Evolutionary conservation across 805 yeast genomes (phyloP).

Genomic region (Deakozyma indianensis): DNA sequence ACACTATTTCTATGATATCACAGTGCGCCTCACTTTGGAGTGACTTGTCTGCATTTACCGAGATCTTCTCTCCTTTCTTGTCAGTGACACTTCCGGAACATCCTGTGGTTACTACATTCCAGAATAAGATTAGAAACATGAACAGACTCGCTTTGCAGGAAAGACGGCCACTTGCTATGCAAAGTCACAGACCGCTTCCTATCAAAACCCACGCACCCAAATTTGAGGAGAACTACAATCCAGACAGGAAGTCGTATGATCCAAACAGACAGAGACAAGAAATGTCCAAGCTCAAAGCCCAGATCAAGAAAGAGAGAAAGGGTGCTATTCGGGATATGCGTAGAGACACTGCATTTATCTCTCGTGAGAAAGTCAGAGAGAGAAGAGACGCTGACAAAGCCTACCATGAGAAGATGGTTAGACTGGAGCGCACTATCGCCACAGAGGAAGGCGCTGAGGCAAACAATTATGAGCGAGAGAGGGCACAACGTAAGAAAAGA

Average conservation of each 20-base stretch:
- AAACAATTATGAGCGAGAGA: conserved; percentile 83
- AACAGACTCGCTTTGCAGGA: conserved; percentile 32
- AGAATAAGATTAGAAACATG: conserved; percentile 34
- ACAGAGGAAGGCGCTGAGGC: conserved; percentile 93
- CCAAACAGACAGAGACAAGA: conserved; percentile 71
- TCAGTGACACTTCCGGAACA: conserved; percentile 16
- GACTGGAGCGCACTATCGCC: conserved; percentile 70
- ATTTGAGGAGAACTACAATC: conserved; percentile 91
- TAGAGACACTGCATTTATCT: conserved; percentile 73
- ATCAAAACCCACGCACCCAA: conserved; percentile 79
- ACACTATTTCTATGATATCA: conserved; percentile 6
- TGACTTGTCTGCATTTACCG: conserved; percentile 16
- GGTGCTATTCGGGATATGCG: conserved; percentile 79
- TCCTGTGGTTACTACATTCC: conserved; percentile 3
- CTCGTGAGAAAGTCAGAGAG: conserved; percentile 68
- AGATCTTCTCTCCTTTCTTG: conserved; percentile 14
- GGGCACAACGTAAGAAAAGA: conserved; percentile 34
- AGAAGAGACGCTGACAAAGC: conserved; percentile 62
- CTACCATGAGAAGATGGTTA: conserved; percentile 83
- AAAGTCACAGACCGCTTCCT: conserved; percentile 70
- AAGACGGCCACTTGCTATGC: conserved; percentile 63
- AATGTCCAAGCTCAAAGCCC: conserved; percentile 64
- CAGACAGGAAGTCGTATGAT: conserved; percentile 86
- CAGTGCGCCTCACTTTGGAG: conserved; percentile 17
- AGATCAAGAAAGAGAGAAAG: conserved; percentile 85